Percentiles rank a stretch among this genome's conserved stretches.
phyloP scores from a whole-genome alignment of 2,329 filamentous ascomycete species.

The Fusarium sp. region DNA sequence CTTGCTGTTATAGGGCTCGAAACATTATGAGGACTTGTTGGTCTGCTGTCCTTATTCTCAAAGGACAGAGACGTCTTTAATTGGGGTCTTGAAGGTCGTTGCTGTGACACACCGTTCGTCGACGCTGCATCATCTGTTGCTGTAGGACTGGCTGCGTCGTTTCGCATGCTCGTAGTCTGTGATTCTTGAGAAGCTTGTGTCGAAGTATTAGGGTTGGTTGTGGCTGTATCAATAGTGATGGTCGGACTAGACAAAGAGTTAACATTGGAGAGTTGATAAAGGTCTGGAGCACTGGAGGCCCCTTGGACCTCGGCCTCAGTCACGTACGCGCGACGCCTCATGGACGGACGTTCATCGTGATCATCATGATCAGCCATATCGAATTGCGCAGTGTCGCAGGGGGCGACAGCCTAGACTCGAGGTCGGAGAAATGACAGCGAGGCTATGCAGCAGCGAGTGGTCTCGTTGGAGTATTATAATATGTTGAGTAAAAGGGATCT shows the following conservation, averaged over 20 bases:
- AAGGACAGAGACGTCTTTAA: slow-evolving; percentile 67
- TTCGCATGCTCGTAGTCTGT: slow-evolving; percentile 47
- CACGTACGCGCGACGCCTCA: slow-evolving; percentile 43
- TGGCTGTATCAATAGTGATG: slow-evolving; percentile 64
- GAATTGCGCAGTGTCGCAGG: slow-evolving; percentile 23
- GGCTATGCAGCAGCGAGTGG: slow-evolving; percentile 40
- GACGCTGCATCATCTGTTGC: slow-evolving; percentile 49
- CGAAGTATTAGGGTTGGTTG: slow-evolving; percentile 45
- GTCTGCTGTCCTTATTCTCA: slow-evolving; percentile 71
- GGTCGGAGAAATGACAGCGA: slow-evolving; percentile 15
- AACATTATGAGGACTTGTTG: slow-evolving; percentile 77
- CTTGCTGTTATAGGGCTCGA: slow-evolving; percentile 64
- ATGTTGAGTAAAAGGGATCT: slow-evolving; percentile 29
- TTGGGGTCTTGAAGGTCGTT: slow-evolving; percentile 50
- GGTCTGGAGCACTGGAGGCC: slow-evolving; percentile 20
- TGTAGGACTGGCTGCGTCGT: slow-evolving; percentile 54
- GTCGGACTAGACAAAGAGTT: slow-evolving; percentile 54
- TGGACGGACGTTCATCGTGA: slow-evolving; percentile 38
- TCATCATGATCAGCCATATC: slow-evolving; percentile 40
- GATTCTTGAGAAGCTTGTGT: slow-evolving; percentile 45
- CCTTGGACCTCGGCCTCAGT: slow-evolving; percentile 10
- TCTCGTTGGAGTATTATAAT: slow-evolving; percentile 18
- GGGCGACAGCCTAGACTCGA: slow-evolving; percentile 20
- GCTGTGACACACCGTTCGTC: slow-evolving; percentile 35
- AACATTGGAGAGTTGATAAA: slow-evolving; percentile 29